Evolutionary conservation across 2,329 filamentous ascomycete species (phyloP).

Genomic region (Epichloe elymi): DNA sequence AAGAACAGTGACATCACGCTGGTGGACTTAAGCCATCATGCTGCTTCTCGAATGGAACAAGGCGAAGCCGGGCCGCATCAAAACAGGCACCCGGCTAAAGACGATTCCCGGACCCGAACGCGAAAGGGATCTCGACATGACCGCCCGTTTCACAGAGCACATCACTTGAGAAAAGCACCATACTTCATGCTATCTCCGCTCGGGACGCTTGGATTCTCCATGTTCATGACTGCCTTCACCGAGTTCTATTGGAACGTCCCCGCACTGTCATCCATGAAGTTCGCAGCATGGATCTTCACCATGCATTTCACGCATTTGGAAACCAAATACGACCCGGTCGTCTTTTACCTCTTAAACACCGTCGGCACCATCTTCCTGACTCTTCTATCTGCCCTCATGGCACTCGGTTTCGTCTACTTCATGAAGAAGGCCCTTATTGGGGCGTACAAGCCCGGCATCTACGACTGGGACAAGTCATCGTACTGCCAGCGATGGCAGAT

Average conservation of each 20-base stretch:
- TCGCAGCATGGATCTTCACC: constrained; percentile 24
- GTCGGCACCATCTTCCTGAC: constrained; percentile 28
- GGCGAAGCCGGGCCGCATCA: background rate
- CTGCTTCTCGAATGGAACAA: constrained; percentile 4
- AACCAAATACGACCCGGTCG: constrained; percentile 17
- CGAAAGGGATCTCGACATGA: constrained; percentile 32
- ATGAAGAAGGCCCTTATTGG: constrained; percentile 40
- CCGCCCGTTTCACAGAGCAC: constrained; percentile 37
- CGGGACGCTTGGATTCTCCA: constrained; percentile 36
- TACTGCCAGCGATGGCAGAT: constrained; percentile 48
- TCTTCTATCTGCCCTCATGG: constrained; percentile 27
- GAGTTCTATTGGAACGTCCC: constrained; percentile 38
- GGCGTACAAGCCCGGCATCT: constrained; percentile 35
- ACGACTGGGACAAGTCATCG: constrained; percentile 43
- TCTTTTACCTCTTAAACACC: constrained; percentile 28
- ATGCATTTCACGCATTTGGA: constrained; percentile 11
- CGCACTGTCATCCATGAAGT: constrained; percentile 33
- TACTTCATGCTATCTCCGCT: constrained; percentile 35
- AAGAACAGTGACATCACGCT: constrained; percentile 15
- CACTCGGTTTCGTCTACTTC: constrained; percentile 28
- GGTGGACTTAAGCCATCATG: constrained; percentile 4
- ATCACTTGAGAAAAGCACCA: constrained; percentile 20
- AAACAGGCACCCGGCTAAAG: constrained; percentile 1
- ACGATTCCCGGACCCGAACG: background rate
- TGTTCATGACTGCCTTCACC: constrained; percentile 30